A percentile compares a stretch with the other conserved stretches of the same genome.
Conservation (phyloP, 352 stramenopile species). For the Globisporangium cylindrosporum region DNA sequence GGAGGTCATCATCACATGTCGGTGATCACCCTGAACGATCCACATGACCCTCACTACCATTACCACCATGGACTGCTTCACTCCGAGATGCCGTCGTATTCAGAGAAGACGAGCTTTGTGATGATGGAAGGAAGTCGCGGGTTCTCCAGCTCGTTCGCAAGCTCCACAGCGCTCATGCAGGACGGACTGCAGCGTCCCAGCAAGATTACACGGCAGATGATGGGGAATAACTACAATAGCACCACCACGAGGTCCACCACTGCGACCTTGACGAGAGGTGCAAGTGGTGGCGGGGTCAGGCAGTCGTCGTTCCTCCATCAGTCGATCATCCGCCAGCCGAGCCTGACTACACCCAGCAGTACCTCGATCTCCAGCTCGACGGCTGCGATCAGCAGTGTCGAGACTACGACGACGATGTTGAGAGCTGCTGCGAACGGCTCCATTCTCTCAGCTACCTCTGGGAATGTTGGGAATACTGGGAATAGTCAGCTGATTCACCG, state of each 20-base stretch:
- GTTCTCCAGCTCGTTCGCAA: background rate
- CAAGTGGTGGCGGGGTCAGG: background rate
- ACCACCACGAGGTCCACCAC: background rate
- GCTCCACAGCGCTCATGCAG: conserved; percentile 1
- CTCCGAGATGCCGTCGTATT: conserved; percentile 2
- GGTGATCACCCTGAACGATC: conserved; percentile 2
- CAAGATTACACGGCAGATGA: conserved; percentile 16
- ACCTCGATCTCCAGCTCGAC: background rate
- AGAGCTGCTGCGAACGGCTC: background rate
- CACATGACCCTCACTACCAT: background rate
- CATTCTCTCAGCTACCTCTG: background rate
- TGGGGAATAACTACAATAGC: background rate
- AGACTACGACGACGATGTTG: background rate
- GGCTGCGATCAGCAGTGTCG: background rate
- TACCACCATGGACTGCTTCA: conserved; percentile 5
- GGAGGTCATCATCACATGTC: background rate
- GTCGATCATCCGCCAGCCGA: background rate
- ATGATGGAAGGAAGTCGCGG: conserved; percentile 9
- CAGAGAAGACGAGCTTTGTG: conserved; percentile 9
- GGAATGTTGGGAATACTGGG: background rate
- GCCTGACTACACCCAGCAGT: background rate
- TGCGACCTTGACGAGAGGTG: background rate
- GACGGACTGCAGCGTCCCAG: conserved; percentile 9
- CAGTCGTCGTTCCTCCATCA: conserved; percentile 1
- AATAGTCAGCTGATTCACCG: background rate